Percentiles rank a stretch among this genome's conserved stretches.
Evolutionary conservation across 495 filamentous ascomycete genomes (phyloP).

Genomic region (Aspergillus wentii): DNA sequence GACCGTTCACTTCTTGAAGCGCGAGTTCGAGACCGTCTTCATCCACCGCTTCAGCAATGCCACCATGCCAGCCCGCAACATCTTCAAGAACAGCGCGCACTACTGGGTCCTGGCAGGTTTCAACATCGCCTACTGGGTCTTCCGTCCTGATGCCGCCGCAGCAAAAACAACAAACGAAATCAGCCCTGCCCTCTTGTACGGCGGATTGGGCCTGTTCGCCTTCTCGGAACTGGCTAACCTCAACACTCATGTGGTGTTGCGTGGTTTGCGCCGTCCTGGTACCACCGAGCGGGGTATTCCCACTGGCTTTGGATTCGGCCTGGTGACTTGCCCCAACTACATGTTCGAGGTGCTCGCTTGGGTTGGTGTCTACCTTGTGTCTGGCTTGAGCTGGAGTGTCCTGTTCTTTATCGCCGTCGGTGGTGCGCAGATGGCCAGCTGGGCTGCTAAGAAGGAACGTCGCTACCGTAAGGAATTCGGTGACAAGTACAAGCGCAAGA

Average conservation of each 20-base stretch:
- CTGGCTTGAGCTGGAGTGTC: conserved; percentile 69
- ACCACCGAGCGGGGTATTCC: conserved; percentile 86
- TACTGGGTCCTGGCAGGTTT: conserved; percentile 85
- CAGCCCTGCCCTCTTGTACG: conserved; percentile 49
- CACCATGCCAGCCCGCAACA: conserved; percentile 84
- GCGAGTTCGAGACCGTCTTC: conserved; percentile 89
- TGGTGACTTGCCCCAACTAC: conserved; percentile 96
- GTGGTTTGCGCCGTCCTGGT: conserved; percentile 69
- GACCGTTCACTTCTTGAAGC: conserved; percentile 84
- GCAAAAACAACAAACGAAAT: conserved; percentile 27
- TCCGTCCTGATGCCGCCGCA: conserved; percentile 63
- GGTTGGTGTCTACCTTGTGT: conserved; percentile 70
- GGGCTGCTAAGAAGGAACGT: conserved; percentile 90
- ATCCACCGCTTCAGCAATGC: conserved; percentile 92
- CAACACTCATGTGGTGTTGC: conserved; percentile 69
- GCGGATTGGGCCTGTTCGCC: conserved; percentile 63
- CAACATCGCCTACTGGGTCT: conserved; percentile 80
- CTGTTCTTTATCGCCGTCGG: conserved; percentile 66
- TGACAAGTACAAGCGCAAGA: conserved; percentile 86
- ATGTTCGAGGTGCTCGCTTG: conserved; percentile 87
- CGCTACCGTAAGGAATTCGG: conserved; percentile 86
- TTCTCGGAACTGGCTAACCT: conserved; percentile 78
- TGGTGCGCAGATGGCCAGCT: conserved; percentile 69
- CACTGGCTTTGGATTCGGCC: conserved; percentile 72
- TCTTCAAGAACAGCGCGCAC: conserved; percentile 86